phyloP scores from a whole-genome alignment of 495 filamentous ascomycete genomes.

The Collariella sp. region DNA sequence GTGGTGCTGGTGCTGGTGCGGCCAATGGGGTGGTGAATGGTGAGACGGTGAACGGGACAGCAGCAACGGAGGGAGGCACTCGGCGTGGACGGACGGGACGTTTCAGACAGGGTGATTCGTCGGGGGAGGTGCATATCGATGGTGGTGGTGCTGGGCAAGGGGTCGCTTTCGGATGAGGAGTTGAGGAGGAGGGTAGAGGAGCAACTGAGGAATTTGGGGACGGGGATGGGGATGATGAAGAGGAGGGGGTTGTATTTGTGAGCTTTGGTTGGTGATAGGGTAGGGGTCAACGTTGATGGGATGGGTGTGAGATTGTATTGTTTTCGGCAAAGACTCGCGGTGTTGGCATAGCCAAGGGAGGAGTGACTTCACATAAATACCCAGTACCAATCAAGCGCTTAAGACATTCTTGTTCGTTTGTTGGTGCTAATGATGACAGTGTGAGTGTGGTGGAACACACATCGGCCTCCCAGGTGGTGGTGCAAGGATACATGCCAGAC shows the following conservation, averaged over 20 bases:
- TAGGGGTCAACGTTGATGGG: not conserved
- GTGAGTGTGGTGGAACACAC: not conserved
- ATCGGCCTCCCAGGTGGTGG: not conserved
- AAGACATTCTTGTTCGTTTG: not conserved
- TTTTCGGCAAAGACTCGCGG: too few species aligned
- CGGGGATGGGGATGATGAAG: conserved; percentile 46
- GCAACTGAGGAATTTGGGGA: conserved; percentile 35
- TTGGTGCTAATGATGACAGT: not conserved
- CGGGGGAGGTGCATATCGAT: conserved; percentile 34
- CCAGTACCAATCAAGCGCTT: not conserved
- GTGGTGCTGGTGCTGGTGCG: not conserved
- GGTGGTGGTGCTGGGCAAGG: conserved; percentile 14
- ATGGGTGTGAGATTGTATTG: too few species aligned
- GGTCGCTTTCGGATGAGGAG: conserved; percentile 41
- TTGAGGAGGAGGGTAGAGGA: conserved; percentile 38
- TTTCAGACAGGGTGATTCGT: conserved; percentile 43
- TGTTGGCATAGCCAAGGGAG: too few species aligned
- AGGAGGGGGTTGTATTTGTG: conserved; percentile 59
- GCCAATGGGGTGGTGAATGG: conserved; percentile 4
- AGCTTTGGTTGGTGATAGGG: conserved; percentile 6
- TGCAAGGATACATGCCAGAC: not conserved
- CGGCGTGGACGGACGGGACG: conserved; percentile 47
- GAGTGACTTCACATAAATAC: too few species aligned
- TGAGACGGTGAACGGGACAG: conserved; percentile 13
- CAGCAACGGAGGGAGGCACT: conserved; percentile 17